Percentiles rank a stretch among this genome's conserved stretches.
Evolutionary conservation across 345 rosid genomes (phyloP).

Genomic region (Gossypium herbaceum): DNA sequence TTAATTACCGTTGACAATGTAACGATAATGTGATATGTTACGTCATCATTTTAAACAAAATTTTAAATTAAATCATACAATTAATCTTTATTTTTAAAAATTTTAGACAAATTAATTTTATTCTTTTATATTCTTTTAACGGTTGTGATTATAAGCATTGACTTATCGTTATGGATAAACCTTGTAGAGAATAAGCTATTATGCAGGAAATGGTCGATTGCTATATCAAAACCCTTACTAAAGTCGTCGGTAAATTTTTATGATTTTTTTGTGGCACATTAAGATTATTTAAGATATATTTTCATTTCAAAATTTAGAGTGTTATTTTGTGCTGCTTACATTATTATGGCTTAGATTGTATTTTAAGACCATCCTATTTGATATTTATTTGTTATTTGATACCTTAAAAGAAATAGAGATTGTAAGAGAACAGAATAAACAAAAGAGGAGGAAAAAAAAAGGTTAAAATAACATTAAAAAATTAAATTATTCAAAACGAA

Average conservation of each 20-base stretch:
- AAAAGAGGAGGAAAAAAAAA: too few species aligned
- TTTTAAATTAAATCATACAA: too few species aligned
- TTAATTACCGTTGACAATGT: too few species aligned
- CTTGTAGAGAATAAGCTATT: constrained; percentile 73
- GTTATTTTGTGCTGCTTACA: neutral
- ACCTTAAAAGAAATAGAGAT: neutral
- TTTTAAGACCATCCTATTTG: neutral
- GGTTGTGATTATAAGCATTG: constrained; percentile 90
- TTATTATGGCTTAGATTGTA: neutral
- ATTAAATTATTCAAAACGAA: too few species aligned
- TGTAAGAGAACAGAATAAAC: fast-evolving
- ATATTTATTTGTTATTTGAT: neutral
- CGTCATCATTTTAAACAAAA: too few species aligned
- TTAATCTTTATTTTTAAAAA: fast-evolving
- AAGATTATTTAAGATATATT: neutral
- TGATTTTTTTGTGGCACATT: neutral
- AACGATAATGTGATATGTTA: fast-evolving
- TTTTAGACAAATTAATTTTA: too few species aligned
- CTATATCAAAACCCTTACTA: constrained; percentile 70
- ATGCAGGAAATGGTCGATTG: constrained; percentile 94
- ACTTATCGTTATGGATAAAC: constrained; percentile 94
- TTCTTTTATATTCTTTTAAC: too few species aligned
- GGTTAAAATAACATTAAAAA: too few species aligned
- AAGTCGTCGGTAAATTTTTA: constrained; percentile 30
- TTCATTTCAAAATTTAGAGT: neutral